Percentiles rank a stretch among this genome's conserved stretches.
phyloP scores from a whole-genome alignment of 441 rosid genomes.

The Aleurites moluccanus region DNA sequence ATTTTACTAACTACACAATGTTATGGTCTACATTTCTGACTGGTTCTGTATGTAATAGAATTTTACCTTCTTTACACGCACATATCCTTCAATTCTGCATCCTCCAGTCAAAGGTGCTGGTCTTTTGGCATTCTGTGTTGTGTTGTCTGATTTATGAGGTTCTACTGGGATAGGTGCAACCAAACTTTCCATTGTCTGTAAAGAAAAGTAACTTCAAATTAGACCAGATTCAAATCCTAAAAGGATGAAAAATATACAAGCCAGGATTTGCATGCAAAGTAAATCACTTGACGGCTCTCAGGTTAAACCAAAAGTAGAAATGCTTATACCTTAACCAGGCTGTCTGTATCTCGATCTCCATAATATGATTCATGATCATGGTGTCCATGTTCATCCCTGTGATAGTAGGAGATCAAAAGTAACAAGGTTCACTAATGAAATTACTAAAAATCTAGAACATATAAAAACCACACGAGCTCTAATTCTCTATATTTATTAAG shows the following conservation, averaged over 20 bases:
- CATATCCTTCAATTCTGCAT: slow-evolving; percentile 96
- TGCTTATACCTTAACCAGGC: slow-evolving; percentile 73
- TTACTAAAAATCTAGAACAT: background rate
- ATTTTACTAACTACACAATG: background rate
- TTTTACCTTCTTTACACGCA: slow-evolving; percentile 94
- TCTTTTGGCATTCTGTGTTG: slow-evolving; percentile 45
- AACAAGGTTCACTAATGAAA: slow-evolving; percentile 12
- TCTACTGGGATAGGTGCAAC: slow-evolving; percentile 66
- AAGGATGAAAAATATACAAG: background rate
- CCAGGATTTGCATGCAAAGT: slow-evolving; percentile 8
- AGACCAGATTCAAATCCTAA: slow-evolving; percentile 6
- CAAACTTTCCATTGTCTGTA: slow-evolving; percentile 75
- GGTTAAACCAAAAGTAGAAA: background rate
- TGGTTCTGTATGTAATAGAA: background rate
- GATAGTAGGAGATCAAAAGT: slow-evolving; percentile 20
- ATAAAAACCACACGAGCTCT: background rate
- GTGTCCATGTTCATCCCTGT: slow-evolving; percentile 94
- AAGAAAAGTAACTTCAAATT: slow-evolving; percentile 30
- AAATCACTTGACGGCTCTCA: background rate
- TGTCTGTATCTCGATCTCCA: slow-evolving; percentile 97
- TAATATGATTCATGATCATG: slow-evolving; percentile 98
- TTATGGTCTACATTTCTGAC: background rate
- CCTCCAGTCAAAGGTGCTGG: slow-evolving; percentile 96
- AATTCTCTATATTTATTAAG: background rate
- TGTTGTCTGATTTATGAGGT: slow-evolving; percentile 50